These are phyloP conservation scores for Torulaspora franciscae DNA, from an alignment of 805 yeast genomes.

Conservation along the genomic window DNA sequence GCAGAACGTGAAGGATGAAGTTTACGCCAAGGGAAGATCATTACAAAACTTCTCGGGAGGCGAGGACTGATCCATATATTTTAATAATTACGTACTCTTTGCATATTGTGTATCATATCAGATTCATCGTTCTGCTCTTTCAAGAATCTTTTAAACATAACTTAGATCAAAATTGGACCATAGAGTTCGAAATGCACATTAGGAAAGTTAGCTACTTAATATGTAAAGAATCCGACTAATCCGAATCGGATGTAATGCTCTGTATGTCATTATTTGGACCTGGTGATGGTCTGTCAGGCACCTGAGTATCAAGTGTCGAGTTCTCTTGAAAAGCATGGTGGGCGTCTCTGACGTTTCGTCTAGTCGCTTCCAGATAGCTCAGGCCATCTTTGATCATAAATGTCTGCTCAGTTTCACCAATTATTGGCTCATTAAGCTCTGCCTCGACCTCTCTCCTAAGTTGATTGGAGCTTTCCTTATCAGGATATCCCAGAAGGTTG, in stretches of 20 bases:
- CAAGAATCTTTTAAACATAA: neutral
- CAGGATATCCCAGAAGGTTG: constrained; percentile 16
- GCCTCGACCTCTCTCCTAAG: constrained; percentile 6
- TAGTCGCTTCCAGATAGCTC: neutral
- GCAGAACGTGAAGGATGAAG: constrained; percentile 51
- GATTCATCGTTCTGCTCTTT: neutral
- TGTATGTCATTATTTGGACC: neutral
- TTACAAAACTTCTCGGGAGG: constrained; percentile 39
- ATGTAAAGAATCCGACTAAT: neutral
- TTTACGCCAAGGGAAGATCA: constrained; percentile 53
- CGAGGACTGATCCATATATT: constrained; percentile 3
- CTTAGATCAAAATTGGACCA: neutral
- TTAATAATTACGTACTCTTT: constrained; percentile 1
- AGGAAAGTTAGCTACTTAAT: neutral
- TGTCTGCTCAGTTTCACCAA: constrained; percentile 1
- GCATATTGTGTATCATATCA: constrained; percentile 5
- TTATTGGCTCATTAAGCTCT: constrained; percentile 8
- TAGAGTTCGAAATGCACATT: neutral
- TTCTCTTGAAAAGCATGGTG: neutral
- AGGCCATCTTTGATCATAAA: neutral
- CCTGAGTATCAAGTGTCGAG: neutral
- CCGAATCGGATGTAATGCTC: constrained; percentile 1
- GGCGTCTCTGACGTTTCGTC: neutral
- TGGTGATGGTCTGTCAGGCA: neutral
- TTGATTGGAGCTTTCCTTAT: constrained; percentile 1